Evolutionary conservation across 2,329 filamentous ascomycete species (phyloP).

Genomic region (Cercospora sp.): DNA sequence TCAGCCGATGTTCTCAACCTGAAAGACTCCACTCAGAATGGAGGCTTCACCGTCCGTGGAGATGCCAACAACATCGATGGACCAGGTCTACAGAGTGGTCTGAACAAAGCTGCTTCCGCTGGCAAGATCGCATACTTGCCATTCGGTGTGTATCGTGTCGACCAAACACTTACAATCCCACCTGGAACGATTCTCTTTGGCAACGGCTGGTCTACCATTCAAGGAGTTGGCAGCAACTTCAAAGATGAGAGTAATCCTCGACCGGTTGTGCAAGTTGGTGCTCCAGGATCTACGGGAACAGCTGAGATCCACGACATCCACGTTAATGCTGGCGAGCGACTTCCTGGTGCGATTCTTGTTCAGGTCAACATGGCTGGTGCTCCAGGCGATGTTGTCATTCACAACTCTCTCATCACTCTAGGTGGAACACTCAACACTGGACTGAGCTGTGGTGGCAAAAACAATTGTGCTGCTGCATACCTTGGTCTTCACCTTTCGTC

Average conservation of each 20-base stretch:
- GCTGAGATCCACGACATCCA: constrained; percentile 55
- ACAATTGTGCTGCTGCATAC: constrained; percentile 30
- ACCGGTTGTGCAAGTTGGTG: constrained; percentile 55
- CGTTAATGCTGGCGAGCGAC: constrained; percentile 51
- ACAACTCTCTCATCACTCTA: constrained; percentile 37
- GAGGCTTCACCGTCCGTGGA: constrained; percentile 35
- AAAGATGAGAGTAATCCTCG: constrained; percentile 46
- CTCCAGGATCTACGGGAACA: constrained; percentile 49
- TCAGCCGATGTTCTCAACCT: constrained; percentile 21
- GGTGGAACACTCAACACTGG: constrained; percentile 37
- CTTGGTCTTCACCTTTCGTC: constrained; percentile 49
- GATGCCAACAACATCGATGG: constrained; percentile 41
- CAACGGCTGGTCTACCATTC: constrained; percentile 54
- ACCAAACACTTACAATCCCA: constrained; percentile 49
- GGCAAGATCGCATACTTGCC: constrained; percentile 46
- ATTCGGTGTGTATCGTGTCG: constrained; percentile 47
- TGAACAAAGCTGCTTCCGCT: constrained; percentile 13
- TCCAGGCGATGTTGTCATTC: constrained; percentile 51
- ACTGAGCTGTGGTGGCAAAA: constrained; percentile 41
- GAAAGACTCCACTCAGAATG: constrained; percentile 17
- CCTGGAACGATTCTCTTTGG: constrained; percentile 55
- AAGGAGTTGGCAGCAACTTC: constrained; percentile 50
- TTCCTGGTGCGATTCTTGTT: constrained; percentile 47
- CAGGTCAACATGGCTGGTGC: constrained; percentile 53
- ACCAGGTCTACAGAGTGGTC: constrained; percentile 23